These are phyloP conservation scores for Candida nonsorbophila DNA, from an alignment of 805 yeast species.

Conservation along the genomic window DNA sequence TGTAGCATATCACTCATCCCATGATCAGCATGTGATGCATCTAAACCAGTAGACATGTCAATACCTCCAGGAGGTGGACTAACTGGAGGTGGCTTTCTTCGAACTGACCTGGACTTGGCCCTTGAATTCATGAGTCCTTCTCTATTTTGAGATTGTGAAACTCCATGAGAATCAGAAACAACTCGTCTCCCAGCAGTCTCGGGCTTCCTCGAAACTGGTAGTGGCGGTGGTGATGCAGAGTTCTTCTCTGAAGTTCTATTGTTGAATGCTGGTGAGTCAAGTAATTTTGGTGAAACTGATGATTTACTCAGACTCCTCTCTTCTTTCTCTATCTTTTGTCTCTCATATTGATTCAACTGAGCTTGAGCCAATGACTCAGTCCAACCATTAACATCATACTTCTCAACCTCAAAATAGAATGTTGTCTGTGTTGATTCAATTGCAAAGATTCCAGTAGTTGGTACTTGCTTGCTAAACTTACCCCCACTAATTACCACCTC, in stretches of 20 bases:
- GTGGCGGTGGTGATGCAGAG: conserved; percentile 2
- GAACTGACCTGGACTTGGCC: conserved; percentile 12
- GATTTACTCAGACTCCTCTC: conserved; percentile 3
- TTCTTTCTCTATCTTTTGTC: conserved; percentile 18
- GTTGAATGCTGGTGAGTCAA: conserved; percentile 17
- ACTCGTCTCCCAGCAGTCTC: conserved; percentile 2
- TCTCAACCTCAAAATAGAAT: conserved; percentile 52
- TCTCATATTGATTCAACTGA: conserved; percentile 44
- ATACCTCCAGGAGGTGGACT: conserved; percentile 11
- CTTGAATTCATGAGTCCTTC: conserved; percentile 12
- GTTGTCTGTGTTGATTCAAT: conserved; percentile 52
- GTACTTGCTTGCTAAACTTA: conserved; percentile 22
- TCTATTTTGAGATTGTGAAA: background rate
- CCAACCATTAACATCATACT: conserved; percentile 51
- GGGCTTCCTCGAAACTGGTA: conserved; percentile 1
- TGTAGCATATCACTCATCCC: conserved; percentile 24
- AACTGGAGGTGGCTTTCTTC: conserved; percentile 28
- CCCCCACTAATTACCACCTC: conserved; percentile 41
- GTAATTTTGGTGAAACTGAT: conserved; percentile 14
- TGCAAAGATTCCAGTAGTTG: conserved; percentile 47
- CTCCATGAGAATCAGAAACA: background rate
- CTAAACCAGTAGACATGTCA: conserved; percentile 27
- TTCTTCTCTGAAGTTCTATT: conserved; percentile 1
- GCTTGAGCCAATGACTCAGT: conserved; percentile 48
- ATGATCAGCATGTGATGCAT: conserved; percentile 10